phyloP scores from a whole-genome alignment of 441 rosid species.

The Populus tomentosa region DNA sequence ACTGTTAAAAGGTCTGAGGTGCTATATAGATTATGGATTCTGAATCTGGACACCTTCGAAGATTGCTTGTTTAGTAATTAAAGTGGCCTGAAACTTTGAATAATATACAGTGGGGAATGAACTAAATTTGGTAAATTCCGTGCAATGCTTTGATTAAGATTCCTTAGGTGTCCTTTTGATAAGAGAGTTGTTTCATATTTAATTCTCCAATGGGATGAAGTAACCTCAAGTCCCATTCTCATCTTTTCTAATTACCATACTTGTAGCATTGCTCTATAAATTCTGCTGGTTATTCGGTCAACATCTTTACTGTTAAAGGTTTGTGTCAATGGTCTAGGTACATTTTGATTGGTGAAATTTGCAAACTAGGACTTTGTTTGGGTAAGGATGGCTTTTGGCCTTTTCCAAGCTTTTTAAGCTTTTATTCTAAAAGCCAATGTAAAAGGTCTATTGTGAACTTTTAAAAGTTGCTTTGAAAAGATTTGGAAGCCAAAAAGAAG shows the following conservation, averaged over 20 bases:
- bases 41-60: not conserved
- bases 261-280: not conserved
- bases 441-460: not conserved
- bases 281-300: not conserved
- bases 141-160: not conserved
- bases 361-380: not conserved
- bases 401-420: too few species aligned
- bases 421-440: not conserved
- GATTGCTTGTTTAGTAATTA: not conserved
- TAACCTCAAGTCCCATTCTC: not conserved
- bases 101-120: not conserved
- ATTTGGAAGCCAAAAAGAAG: not conserved
- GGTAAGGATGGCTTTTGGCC: not conserved
- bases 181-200: not conserved
- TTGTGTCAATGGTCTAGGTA: not conserved
- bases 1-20: not conserved
- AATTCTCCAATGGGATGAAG: not conserved
- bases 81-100: not conserved
- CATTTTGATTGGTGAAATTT: not conserved
- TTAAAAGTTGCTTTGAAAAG: not conserved
- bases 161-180: not conserved
- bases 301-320: not conserved
- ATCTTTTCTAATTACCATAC: not conserved
- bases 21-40: not conserved
- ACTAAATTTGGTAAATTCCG: not conserved